Percentiles rank a stretch among this genome's conserved stretches.
phyloP scores from a whole-genome alignment of 768 basidiomycete genomes.

The Trametes coccinea region DNA sequence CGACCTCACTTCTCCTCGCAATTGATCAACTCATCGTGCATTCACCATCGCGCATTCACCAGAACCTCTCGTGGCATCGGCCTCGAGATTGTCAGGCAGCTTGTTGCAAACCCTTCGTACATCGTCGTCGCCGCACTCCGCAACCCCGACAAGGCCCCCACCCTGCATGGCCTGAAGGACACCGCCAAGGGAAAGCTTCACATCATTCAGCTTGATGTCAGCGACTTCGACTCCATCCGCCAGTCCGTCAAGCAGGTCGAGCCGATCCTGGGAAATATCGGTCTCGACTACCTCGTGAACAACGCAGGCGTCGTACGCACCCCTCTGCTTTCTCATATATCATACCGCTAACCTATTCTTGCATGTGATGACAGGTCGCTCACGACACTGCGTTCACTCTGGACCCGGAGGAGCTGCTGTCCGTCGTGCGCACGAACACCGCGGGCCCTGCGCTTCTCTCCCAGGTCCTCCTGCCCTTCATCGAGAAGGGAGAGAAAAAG shows the following conservation, averaged over 20 bases:
- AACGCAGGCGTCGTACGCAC: slow-evolving; percentile 39
- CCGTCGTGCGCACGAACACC: slow-evolving; percentile 35
- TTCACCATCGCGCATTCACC: not conserved
- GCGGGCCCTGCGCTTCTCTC: slow-evolving; percentile 38
- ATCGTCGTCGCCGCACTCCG: slow-evolving; percentile 35
- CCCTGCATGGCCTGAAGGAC: slow-evolving; percentile 22
- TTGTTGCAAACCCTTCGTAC: slow-evolving; percentile 24
- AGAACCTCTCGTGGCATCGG: slow-evolving; percentile 36
- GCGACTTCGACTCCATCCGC: slow-evolving; percentile 29
- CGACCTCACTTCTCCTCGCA: too few relatives aligned
- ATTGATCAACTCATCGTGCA: not conserved
- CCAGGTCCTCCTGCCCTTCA: slow-evolving; percentile 35
- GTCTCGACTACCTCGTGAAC: slow-evolving; percentile 43
- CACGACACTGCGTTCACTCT: slow-evolving; percentile 35
- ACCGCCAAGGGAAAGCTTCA: slow-evolving; percentile 33
- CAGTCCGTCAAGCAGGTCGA: slow-evolving; percentile 26
- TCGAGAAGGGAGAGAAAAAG: slow-evolving; percentile 34
- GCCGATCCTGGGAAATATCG: slow-evolving; percentile 29
- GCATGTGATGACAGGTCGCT: not conserved
- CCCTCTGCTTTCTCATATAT: too few relatives aligned
- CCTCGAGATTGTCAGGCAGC: slow-evolving; percentile 30
- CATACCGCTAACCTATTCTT: too few relatives aligned
- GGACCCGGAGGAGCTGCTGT: slow-evolving; percentile 25
- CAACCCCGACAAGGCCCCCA: slow-evolving; percentile 26
- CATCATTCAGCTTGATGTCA: slow-evolving; percentile 35